Base-by-base conservation (phyloP, 2,329 filamentous ascomycete genomes). In the Neofusicoccum umdonicola region DNA sequence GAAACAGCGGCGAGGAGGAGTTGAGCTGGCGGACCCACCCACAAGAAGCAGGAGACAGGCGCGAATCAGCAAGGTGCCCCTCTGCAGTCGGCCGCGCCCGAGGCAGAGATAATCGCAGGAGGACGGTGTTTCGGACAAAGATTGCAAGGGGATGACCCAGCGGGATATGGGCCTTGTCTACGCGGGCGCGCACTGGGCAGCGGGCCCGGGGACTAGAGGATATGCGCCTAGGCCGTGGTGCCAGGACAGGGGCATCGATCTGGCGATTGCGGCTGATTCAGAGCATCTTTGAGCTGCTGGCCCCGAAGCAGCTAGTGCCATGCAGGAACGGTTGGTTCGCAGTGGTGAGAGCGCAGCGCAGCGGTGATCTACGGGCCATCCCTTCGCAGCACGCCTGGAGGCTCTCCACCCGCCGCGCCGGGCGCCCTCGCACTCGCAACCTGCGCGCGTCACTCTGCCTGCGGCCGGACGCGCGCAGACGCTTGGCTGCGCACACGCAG, bases 11-110 rank as follows among this genome's bases (percentile, higher is more conserved):
- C 13, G 48, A 54, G 64, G 34, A 51, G 47, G 35, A 47, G 56
- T 60, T 60, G 56, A 60, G 56, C 31, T 60, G 56, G 56, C 56
- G 56, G 56, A 60, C 56, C 56, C 56, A 51, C 48, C 37, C 45
- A 44, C 48, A 44, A 51, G 47, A 51, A 37, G 61, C 48, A 45
- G 61, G 35, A 54, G 60, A 52, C 22, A 44, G 35, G 45, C 31
- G 31, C 57, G 57, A 61, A 50, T 47, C 57, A 48, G 54, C 56
- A 60, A 45, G 47, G 45, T 35, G 58, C 45, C 44, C 58, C 58
- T 50, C 45, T 50, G 58, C 44, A 62, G 58, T 17, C 58, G 58
- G 58, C 45, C 58, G 58, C 58, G 45, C 34, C 58, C 58, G 58
- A 50, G 17, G 45, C 31, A 34, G 19, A 62, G 45, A 48, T 39